Conservation (phyloP, 106 monocot genomes). For the Phalaenopsis equestris region DNA sequence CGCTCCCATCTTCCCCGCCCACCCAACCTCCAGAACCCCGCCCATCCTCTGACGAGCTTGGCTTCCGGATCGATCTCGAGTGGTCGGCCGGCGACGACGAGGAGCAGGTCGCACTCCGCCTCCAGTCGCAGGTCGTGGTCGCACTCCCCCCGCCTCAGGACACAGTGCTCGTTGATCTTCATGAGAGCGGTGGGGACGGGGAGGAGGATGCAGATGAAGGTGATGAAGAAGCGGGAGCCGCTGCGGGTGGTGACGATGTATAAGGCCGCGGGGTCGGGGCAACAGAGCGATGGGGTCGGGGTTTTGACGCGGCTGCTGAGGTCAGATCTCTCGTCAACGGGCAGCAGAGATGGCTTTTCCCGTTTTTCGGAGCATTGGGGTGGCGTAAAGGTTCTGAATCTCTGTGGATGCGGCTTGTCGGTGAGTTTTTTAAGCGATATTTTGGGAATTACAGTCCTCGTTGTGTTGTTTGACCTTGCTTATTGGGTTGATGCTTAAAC, state of each 20-base stretch:
- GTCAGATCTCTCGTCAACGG: constrained; percentile 25
- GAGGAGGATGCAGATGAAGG: constrained; percentile 53
- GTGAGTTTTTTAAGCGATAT: constrained; percentile 31
- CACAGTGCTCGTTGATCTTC: constrained; percentile 47
- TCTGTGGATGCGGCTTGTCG: constrained; percentile 71
- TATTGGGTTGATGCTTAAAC: background rate
- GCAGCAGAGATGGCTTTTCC: constrained; percentile 18
- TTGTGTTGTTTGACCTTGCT: background rate
- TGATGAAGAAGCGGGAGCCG: constrained; percentile 64
- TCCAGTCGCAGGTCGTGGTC: constrained; percentile 90
- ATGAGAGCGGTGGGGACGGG: constrained; percentile 7
- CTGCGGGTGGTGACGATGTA: constrained; percentile 42
- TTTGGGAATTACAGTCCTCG: background rate
- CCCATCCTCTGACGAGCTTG: constrained; percentile 25
- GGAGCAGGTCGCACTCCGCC: constrained; percentile 89
- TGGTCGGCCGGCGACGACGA: constrained; percentile 94
- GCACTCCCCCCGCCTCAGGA: constrained; percentile 82
- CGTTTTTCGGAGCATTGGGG: constrained; percentile 65
- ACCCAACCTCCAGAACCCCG: constrained; percentile 2
- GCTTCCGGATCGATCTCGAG: constrained; percentile 85
- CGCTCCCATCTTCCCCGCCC: constrained; percentile 1
- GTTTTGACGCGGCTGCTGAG: constrained; percentile 64
- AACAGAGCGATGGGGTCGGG: constrained; percentile 70
- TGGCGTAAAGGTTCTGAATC: constrained; percentile 34
- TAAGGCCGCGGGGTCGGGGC: constrained; percentile 57